Conservation (phyloP, 495 filamentous ascomycete genomes). For the Echria macrotheca region DNA sequence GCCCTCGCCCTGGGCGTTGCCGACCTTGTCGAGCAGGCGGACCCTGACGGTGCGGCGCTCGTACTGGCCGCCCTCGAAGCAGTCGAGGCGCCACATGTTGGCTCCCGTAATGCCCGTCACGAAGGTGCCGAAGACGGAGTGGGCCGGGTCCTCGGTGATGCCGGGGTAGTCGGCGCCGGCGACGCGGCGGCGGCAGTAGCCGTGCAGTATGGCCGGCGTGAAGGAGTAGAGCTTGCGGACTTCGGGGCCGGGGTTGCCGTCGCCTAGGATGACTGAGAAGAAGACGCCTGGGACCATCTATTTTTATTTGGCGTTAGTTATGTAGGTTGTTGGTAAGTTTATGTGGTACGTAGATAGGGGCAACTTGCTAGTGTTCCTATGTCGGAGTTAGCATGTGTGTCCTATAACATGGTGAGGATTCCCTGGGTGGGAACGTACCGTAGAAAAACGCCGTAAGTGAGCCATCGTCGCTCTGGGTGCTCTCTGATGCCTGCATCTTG, state of each 20-base stretch:
- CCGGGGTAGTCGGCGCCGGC: conserved; percentile 72
- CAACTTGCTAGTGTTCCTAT: conserved; percentile 36
- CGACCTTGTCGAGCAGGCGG: conserved; percentile 43
- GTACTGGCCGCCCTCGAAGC: conserved; percentile 80
- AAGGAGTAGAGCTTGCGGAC: conserved; percentile 49
- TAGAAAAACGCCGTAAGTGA: conserved; percentile 60
- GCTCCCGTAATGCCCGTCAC: conserved; percentile 73
- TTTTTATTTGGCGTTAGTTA: conserved; percentile 38
- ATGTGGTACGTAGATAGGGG: not conserved
- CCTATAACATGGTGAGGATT: not conserved
- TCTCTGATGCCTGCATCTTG: not conserved
- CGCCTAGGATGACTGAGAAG: conserved; percentile 69
- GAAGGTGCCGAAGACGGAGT: conserved; percentile 70
- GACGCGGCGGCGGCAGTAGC: conserved; percentile 58
- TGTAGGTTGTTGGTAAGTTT: conserved; percentile 6
- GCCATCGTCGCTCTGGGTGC: conserved; percentile 18
- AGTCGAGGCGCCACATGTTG: conserved; percentile 71
- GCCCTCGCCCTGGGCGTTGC: conserved; percentile 35
- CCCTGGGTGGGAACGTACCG: conserved; percentile 44
- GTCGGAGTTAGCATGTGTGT: not conserved
- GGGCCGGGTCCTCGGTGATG: conserved; percentile 52
- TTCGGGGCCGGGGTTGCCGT: conserved; percentile 24
- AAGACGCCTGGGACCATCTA: conserved; percentile 76
- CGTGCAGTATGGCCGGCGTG: conserved; percentile 68
- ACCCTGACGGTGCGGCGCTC: conserved; percentile 55